Conservation (phyloP, 208 protist genomes). For the Zelonia costaricensis region DNA sequence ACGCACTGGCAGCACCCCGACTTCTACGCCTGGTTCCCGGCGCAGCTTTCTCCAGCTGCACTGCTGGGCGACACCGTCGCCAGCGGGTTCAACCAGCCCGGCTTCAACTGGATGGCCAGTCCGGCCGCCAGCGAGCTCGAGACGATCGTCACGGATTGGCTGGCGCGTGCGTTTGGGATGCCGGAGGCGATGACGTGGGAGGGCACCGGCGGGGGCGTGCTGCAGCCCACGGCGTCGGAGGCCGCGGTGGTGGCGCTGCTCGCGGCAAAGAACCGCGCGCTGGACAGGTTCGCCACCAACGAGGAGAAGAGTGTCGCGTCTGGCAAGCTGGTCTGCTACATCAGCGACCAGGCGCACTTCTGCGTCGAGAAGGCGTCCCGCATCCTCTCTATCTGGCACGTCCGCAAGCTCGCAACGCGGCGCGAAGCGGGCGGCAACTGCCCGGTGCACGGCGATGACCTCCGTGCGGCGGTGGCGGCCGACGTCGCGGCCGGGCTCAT, state of each 20-base stretch:
- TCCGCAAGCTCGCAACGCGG: slow-evolving; percentile 28
- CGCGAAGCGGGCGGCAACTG: slow-evolving; percentile 36
- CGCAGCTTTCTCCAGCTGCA: slow-evolving; percentile 46
- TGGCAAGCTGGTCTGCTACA: slow-evolving; percentile 45
- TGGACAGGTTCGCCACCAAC: slow-evolving; percentile 14
- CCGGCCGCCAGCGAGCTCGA: slow-evolving; percentile 67
- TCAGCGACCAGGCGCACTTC: slow-evolving; percentile 57
- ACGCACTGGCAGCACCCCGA: slow-evolving; percentile 75
- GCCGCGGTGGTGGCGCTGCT: slow-evolving; percentile 44
- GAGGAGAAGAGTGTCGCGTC: slow-evolving; percentile 32
- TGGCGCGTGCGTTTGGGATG: slow-evolving; percentile 42
- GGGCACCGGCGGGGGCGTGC: slow-evolving; percentile 44
- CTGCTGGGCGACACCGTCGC: slow-evolving; percentile 65
- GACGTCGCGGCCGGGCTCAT: slow-evolving; percentile 45
- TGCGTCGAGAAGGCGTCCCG: slow-evolving; percentile 52
- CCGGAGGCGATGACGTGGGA: slow-evolving; percentile 45
- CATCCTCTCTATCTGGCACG: slow-evolving; percentile 40
- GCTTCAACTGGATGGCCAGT: slow-evolving; percentile 67
- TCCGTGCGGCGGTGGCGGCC: slow-evolving; percentile 37
- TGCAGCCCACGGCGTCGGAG: slow-evolving; percentile 59
- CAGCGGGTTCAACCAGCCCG: slow-evolving; percentile 44
- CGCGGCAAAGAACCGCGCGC: slow-evolving; percentile 42
- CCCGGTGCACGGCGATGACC: slow-evolving; percentile 36
- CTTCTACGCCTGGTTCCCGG: slow-evolving; percentile 64
- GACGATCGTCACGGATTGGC: slow-evolving; percentile 66